Conservation (phyloP, 225 moss, liverwort and hornwort species). For the Marchantia polymorpha region DNA sequence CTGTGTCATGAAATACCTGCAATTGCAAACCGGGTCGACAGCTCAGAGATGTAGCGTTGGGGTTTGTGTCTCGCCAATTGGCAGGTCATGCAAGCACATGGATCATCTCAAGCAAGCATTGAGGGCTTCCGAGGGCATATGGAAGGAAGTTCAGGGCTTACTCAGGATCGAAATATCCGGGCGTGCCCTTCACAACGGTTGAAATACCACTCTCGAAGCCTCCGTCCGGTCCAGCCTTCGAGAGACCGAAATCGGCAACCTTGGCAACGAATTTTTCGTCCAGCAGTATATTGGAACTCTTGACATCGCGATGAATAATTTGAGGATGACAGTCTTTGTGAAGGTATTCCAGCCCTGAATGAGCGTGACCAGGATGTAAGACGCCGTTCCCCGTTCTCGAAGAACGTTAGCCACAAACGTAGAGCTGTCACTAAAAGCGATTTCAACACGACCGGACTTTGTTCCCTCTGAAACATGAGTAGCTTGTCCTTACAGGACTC, state of each 20-base stretch:
- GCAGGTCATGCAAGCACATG: neutral
- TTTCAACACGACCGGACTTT: neutral
- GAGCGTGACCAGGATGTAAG: neutral
- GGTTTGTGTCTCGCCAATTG: neutral
- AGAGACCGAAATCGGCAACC: constrained; percentile 73
- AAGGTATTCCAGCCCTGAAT: constrained; percentile 48
- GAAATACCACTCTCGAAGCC: constrained; percentile 65
- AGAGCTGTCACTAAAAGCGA: neutral
- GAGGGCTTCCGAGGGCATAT: neutral
- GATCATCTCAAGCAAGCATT: neutral
- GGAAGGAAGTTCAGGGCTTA: constrained; percentile 19
- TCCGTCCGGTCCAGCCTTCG: constrained; percentile 53
- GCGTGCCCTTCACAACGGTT: constrained; percentile 73
- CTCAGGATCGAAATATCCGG: constrained; percentile 89
- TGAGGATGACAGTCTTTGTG: constrained; percentile 56
- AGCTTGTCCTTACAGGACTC: neutral
- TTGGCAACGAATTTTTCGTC: constrained; percentile 56
- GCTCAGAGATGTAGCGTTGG: neutral
- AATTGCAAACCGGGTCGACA: neutral
- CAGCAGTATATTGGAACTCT: constrained; percentile 59
- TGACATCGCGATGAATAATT: constrained; percentile 66
- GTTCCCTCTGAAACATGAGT: neutral
- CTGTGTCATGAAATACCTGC: constrained; percentile 24
- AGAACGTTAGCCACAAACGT: too few relatives aligned
- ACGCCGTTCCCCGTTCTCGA: neutral